A percentile compares a stretch with the other conserved stretches of the same genome.
Conservation (phyloP, 2,329 filamentous ascomycete species). For the Pestalotiopsis sp. region DNA sequence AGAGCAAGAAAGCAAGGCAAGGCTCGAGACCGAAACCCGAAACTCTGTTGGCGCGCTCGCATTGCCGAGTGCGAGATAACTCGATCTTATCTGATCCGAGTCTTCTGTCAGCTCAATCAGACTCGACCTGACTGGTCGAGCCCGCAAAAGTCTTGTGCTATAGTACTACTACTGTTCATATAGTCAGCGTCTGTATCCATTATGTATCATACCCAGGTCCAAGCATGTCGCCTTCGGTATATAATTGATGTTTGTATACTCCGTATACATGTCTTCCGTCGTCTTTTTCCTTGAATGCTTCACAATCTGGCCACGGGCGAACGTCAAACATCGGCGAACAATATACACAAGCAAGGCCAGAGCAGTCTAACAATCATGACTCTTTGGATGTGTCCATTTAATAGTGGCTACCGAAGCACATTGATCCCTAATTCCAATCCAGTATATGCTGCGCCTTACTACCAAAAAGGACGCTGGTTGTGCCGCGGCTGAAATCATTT, state of each 20-base stretch:
- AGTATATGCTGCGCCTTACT: neutral
- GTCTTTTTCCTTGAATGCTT: neutral
- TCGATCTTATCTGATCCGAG: constrained; percentile 15
- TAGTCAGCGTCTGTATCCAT: too few species aligned
- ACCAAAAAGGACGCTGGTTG: neutral
- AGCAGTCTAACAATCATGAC: neutral
- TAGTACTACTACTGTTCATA: neutral
- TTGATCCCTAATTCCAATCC: neutral
- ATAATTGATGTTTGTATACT: too few species aligned
- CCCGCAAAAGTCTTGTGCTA: neutral
- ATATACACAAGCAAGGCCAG: neutral
- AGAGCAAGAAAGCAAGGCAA: neutral
- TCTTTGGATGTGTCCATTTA: too few species aligned
- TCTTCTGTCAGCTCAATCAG: neutral
- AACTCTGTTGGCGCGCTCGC: neutral
- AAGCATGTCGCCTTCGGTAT: too few species aligned
- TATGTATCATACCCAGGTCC: too few species aligned
- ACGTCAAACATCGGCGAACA: neutral
- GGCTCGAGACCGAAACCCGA: neutral
- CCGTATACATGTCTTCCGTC: neutral
- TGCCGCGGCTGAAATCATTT: neutral
- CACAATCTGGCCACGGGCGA: too few species aligned
- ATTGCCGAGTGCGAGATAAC: constrained; percentile 14
- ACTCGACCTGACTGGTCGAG: neutral
- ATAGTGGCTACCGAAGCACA: too few species aligned